Evolutionary conservation across 169 alveolate genomes (phyloP).

Genomic region (Babesia bigemina): DNA sequence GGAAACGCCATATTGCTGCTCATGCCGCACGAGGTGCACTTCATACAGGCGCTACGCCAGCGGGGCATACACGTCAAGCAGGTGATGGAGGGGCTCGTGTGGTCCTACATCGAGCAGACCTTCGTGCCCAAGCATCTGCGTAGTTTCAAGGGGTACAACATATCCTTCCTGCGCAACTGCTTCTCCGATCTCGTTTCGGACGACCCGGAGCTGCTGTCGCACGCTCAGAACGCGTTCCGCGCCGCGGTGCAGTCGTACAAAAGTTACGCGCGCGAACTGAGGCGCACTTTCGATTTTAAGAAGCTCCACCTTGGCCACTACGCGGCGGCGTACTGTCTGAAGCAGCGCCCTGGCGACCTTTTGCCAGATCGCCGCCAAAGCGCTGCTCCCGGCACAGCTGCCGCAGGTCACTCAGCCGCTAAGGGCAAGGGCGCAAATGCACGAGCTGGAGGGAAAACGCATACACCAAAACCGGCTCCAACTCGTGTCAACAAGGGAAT

Average conservation of each 20-base stretch:
- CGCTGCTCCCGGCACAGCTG: background rate
- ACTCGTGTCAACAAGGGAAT: background rate
- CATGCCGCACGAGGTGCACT: slow-evolving; percentile 58
- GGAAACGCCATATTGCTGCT: slow-evolving; percentile 72
- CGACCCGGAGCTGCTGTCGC: slow-evolving; percentile 21
- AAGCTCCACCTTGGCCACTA: slow-evolving; percentile 66
- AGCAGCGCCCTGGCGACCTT: slow-evolving; percentile 57
- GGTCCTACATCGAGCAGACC: slow-evolving; percentile 57
- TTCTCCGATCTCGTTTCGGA: slow-evolving; percentile 38
- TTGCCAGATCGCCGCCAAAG: slow-evolving; percentile 8
- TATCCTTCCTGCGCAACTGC: slow-evolving; percentile 58
- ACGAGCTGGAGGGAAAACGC: background rate
- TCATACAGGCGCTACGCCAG: slow-evolving; percentile 37
- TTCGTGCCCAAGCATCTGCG: slow-evolving; percentile 52
- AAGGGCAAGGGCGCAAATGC: background rate
- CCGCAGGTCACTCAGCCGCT: background rate
- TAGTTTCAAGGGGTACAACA: slow-evolving; percentile 48
- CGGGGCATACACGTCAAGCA: slow-evolving; percentile 52
- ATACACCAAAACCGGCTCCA: background rate
- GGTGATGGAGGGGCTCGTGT: slow-evolving; percentile 45
- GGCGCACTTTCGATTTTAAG: slow-evolving; percentile 60
- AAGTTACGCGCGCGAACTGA: slow-evolving; percentile 55
- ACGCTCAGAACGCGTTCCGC: slow-evolving; percentile 44
- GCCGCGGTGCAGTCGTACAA: slow-evolving; percentile 67
- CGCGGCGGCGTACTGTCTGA: slow-evolving; percentile 64